phyloP scores from a whole-genome alignment of 2,329 filamentous ascomycete genomes.

The Claviceps sp. region DNA sequence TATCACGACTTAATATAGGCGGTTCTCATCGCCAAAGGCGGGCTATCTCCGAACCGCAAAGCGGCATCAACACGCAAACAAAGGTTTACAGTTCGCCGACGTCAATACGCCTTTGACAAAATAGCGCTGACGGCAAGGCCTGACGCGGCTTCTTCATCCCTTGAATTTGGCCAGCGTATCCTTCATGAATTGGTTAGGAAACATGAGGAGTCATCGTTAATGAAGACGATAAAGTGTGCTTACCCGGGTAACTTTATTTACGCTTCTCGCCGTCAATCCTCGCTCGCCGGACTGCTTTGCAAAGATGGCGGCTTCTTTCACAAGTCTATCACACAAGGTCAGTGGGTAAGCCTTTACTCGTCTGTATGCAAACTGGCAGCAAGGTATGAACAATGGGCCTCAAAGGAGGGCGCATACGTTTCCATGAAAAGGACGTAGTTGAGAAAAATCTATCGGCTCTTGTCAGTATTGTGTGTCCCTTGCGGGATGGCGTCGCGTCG shows the following conservation, averaged over 20 bases:
- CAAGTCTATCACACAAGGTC: conserved; percentile 37
- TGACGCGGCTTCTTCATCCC: conserved; percentile 30
- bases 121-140: too few species aligned
- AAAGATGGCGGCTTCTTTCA: conserved; percentile 68
- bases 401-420: conserved; percentile 25
- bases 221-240: conserved; percentile 14
- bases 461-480: conserved; percentile 12
- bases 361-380: background rate
- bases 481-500: conserved; percentile 8
- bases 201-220: background rate
- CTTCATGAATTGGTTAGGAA: conserved; percentile 22
- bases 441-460: conserved; percentile 57
- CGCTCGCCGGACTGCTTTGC: conserved; percentile 62
- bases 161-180: conserved; percentile 56
- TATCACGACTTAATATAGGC: too few species aligned
- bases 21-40: too few species aligned
- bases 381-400: background rate
- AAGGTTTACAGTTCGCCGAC: too few species aligned
- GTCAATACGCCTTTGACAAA: too few species aligned
- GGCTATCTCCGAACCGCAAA: too few species aligned
- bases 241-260: conserved; percentile 67
- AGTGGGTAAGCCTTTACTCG: background rate
- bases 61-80: too few species aligned
- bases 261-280: conserved; percentile 58
- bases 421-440: conserved; percentile 76